Evolutionary conservation across 2,329 filamentous ascomycete genomes (phyloP), one percentile per base, ranked within the genome.

Genomic region (Curvularia sp.): DNA sequence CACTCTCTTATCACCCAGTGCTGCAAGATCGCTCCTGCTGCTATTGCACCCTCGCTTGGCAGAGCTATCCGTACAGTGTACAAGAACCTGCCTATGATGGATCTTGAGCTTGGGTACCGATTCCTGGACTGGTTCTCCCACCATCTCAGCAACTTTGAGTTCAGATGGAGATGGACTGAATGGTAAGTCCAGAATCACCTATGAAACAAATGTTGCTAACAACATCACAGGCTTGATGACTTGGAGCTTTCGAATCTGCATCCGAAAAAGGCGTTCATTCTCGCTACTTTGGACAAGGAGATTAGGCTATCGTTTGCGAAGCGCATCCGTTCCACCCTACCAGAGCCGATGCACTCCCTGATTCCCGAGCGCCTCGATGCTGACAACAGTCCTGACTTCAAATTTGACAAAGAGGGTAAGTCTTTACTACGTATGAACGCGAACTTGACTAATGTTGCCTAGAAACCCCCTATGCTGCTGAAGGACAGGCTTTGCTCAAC

Each of bases 101-200:
- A 99, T 72, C 82, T 97, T 48, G 93, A 98, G 78, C 81, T 99
- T 43, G 85, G 83, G 55, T 90, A 93, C 71, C 87, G 95, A 26
- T 98, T 98, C 79, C 83, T 97, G 74, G 94, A 98, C 76, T 99
- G 95, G 95, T 99, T 99, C 74, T 87, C 94, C 18, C 95, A 99
- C 76, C 95, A 99, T 80, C 81, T 99, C 66, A 97, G 93, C 80
- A 99, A 99, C 80, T 99, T 99, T 75, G 95, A 96, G 53, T 99
- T 98, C 76, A 95, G 95, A 9, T 99, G 95, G 95, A 98, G 98
- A 79, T 99, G 95, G 95, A 89, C 90, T 15, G 95, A 99, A 80
- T 99, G 95, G 95, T 87, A 77, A 69, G 83, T 79, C 9, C 8
- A 43, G 24, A 8, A 18, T 22, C 7, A 39, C 12, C 2, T 5